Conservation (phyloP, 1,284 basidiomycete species). For the Meripilus lineatus region DNA sequence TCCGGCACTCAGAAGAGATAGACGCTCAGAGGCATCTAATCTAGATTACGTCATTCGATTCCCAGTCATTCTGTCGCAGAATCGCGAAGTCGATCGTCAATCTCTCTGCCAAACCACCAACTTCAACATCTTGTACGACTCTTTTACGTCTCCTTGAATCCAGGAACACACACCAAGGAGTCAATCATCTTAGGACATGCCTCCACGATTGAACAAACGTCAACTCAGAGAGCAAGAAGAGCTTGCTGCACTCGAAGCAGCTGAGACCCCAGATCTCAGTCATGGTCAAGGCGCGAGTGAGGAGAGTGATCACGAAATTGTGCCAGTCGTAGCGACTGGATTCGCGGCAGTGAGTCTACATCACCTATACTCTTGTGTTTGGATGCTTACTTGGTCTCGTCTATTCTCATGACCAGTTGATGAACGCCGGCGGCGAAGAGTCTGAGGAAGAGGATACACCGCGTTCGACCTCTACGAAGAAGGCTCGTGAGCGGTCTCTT, state of each 20-base stretch:
- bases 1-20: too few species aligned
- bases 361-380: conserved; percentile 18
- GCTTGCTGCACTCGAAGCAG: conserved; percentile 46
- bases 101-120: too few species aligned
- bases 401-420: not conserved
- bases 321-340: conserved; percentile 26
- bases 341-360: conserved; percentile 53
- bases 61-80: too few species aligned
- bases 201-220: conserved; percentile 76
- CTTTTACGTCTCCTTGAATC: not conserved
- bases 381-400: conserved; percentile 16
- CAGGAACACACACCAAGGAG: not conserved
- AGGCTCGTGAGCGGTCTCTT: conserved; percentile 32
- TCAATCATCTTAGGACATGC: conserved; percentile 35
- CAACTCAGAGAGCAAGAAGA: conserved; percentile 84
- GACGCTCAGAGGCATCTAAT: too few species aligned
- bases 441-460: conserved; percentile 31
- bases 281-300: conserved; percentile 22
- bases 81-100: too few species aligned
- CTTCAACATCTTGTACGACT: too few species aligned
- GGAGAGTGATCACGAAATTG: conserved; percentile 24
- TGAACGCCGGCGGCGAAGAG: conserved; percentile 21
- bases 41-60: too few species aligned
- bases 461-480: conserved; percentile 36
- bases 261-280: conserved; percentile 21